Base-by-base conservation (phyloP, 345 rosid species). In the Mercurialis annua region DNA sequence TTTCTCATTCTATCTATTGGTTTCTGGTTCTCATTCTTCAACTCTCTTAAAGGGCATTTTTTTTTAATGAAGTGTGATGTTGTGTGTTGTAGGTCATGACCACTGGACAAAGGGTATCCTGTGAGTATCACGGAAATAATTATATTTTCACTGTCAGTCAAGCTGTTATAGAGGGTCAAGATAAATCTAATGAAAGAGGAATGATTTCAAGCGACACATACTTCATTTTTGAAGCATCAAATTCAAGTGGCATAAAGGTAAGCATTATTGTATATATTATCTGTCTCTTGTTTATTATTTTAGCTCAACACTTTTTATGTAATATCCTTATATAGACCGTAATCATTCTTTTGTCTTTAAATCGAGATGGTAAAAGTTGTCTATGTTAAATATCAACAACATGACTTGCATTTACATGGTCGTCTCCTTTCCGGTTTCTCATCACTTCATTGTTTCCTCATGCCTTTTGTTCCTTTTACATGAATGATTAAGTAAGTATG, bases 211-310 rank as follows among this genome's bases (percentile, higher is more conserved):
- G 61, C 38, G 93, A 94, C 62, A 94, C 96, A 10, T 94, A 88
- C 69, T 68, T 94, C 65, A 79, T 94, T 70, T 94, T 91, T 81
- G 99, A 89, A 78, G 93, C 99, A 50, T 80, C 87, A 44, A 89
- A 76, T 71, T 59, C 92, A 20, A 94, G 87, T 74, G 99, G 99
- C 80, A 94, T 94, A 73, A 92, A 90, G 99, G 97, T 94, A 59
- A 63, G 67, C 5, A 67, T 72, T 74, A 20, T 60, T 29, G 1
- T 58, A 33, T 59, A 24, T 43, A 52, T 70, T n/a, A 33, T 43
- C 52, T 46, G 40, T 42, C 24, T 62, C 34, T 31, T 21, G 24
- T 49, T 67, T 51, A 18, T 65, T 52, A 5, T 59, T 7, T 23
- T 15, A 34, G 51, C 43, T 23, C 40, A 57, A 16, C 50, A n/a